Percentiles rank a stretch among this genome's conserved stretches.
Conservation (phyloP, 305 asterid species). For the Striga hermonthica region DNA sequence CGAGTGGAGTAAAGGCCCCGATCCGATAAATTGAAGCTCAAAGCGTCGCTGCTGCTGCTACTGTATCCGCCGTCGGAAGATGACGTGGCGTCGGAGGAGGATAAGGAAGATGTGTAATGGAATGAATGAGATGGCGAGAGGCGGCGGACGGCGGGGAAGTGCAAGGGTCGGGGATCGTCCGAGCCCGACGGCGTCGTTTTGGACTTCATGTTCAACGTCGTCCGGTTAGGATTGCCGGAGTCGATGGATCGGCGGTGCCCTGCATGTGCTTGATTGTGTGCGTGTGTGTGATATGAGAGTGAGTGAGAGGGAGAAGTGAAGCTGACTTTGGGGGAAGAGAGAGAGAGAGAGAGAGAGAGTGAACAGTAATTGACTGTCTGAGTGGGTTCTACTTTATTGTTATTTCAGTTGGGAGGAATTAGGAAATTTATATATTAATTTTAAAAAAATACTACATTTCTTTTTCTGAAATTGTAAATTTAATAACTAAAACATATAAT, state of each 20-base stretch:
- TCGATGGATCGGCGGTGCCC: constrained; percentile 40
- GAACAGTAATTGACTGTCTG: background rate
- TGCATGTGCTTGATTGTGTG: constrained; percentile 31
- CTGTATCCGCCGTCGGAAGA: constrained; percentile 28
- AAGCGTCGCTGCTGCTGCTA: constrained; percentile 37
- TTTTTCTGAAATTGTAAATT: too few species aligned
- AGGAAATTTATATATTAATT: background rate
- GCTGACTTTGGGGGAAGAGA: background rate
- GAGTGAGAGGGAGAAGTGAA: constrained; percentile 10
- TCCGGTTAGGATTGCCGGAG: constrained; percentile 46
- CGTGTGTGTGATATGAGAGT: background rate
- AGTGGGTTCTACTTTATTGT: constrained; percentile 19
- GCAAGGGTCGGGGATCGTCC: constrained; percentile 41
- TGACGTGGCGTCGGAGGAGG: constrained; percentile 23
- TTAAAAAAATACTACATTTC: too few species aligned
- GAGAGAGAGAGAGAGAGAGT: background rate
- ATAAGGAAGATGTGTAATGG: constrained; percentile 31
- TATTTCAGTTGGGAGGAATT: background rate
- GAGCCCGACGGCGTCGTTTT: constrained; percentile 42
- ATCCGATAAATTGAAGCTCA: constrained; percentile 61
- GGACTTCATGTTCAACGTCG: constrained; percentile 63
- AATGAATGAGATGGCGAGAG: constrained; percentile 41
- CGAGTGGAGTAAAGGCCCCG: constrained; percentile 88
- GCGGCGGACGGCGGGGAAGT: constrained; percentile 64
- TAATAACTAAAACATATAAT: too few species aligned